Conservation (phyloP, 2,329 filamentous ascomycete genomes). For the Diaporthe vexans region DNA sequence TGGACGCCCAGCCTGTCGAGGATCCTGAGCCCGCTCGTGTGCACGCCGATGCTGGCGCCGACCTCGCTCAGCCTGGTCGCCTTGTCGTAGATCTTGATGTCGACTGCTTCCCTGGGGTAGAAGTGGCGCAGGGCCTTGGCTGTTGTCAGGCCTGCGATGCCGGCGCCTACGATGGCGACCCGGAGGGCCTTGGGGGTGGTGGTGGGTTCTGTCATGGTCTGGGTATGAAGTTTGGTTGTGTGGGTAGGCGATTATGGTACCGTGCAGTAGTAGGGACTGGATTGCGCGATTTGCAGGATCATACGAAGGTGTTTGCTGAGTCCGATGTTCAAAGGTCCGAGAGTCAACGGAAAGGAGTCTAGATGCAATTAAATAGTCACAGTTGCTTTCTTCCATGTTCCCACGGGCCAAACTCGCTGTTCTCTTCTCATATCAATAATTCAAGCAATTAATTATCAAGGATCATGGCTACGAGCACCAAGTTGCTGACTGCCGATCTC, state of each 20-base stretch:
- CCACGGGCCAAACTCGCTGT: background rate
- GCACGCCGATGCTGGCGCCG: conserved; percentile 54
- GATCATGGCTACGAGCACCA: no score
- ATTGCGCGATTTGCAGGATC: background rate
- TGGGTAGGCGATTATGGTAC: background rate
- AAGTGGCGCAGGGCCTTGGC: conserved; percentile 29
- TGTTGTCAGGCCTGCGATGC: conserved; percentile 32
- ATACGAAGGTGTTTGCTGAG: background rate
- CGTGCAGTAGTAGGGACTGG: background rate
- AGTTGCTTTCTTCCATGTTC: background rate
- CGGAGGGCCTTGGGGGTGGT: background rate
- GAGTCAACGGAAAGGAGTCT: background rate
- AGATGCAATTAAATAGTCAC: background rate
- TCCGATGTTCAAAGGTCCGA: background rate
- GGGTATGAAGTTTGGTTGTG: no score
- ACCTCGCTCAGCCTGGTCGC: conserved; percentile 53
- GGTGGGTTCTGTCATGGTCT: background rate
- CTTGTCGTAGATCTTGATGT: conserved; percentile 50
- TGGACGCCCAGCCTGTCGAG: conserved; percentile 52
- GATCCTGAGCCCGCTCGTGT: conserved; percentile 54
- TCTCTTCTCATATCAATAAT: no score
- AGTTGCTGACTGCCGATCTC: background rate
- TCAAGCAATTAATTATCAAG: no score
- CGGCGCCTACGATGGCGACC: conserved; percentile 31
- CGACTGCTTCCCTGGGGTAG: conserved; percentile 45